A percentile compares a stretch with the other conserved stretches of the same genome.
phyloP scores from a whole-genome alignment of 805 yeast species.

The Candida pseudoglaebosa region DNA sequence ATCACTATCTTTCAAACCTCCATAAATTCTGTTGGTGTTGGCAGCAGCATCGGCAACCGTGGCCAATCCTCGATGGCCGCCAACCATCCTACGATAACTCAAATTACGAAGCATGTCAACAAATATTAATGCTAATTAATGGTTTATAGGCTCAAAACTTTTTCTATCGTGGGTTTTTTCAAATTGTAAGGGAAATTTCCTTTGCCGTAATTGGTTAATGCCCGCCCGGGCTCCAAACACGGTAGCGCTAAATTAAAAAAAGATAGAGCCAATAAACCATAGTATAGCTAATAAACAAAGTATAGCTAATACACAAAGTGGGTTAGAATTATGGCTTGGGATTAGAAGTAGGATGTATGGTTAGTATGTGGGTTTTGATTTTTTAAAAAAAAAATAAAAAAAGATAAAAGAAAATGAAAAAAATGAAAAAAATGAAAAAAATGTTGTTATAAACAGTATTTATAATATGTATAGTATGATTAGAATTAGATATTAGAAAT shows the following conservation, averaged over 20 bases:
- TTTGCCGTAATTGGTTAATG: constrained; percentile 7
- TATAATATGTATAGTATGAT: too few species aligned
- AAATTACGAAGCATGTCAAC: constrained; percentile 34
- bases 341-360: too few species aligned
- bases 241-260: constrained; percentile 9
- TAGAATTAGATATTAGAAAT: too few species aligned
- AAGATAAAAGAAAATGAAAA: too few species aligned
- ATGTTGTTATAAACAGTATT: too few species aligned
- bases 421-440: too few species aligned
- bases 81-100: constrained; percentile 21
- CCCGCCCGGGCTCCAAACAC: not conserved
- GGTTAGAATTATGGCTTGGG: too few species aligned
- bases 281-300: too few species aligned
- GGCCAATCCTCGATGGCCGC: constrained; percentile 36
- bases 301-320: too few species aligned
- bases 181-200: constrained; percentile 1
- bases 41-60: constrained; percentile 46
- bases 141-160: not conserved
- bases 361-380: too few species aligned
- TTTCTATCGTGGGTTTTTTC: constrained; percentile 1
- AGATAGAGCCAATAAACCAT: too few species aligned
- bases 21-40: constrained; percentile 53
- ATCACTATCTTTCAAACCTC: constrained; percentile 78
- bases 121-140: not conserved
- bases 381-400: too few species aligned